These are phyloP conservation scores for Penicillium sp. DNA, from an alignment of 2,329 filamentous ascomycete genomes.

Conservation along the genomic window DNA sequence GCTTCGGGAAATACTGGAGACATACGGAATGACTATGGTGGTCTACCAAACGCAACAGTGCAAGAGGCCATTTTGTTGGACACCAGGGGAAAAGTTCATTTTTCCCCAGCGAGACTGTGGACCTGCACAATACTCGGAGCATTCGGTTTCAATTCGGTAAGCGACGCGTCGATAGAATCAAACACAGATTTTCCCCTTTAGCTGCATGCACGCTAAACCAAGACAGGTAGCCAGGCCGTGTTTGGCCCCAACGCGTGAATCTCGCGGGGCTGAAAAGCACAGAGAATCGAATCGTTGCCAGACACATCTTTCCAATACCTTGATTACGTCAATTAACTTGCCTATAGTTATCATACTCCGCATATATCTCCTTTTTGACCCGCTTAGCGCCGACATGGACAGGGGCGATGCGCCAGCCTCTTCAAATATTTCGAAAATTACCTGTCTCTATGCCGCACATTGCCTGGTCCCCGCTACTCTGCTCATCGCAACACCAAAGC, in stretches of 20 bases:
- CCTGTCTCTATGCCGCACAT: neutral
- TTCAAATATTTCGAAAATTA: neutral
- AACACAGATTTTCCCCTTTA: neutral
- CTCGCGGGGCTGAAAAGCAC: neutral
- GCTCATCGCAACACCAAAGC: conserved; percentile 9
- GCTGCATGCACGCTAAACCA: neutral
- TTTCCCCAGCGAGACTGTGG: too few species aligned
- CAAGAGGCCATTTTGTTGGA: neutral
- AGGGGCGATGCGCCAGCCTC: neutral
- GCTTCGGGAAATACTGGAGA: neutral
- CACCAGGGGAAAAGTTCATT: too few species aligned
- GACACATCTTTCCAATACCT: neutral
- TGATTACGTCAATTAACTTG: neutral
- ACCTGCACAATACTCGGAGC: too few species aligned
- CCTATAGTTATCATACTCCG: neutral
- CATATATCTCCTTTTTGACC: neutral
- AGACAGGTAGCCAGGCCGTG: neutral
- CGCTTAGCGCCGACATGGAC: neutral
- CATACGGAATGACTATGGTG: neutral
- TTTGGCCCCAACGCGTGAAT: neutral
- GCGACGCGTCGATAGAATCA: neutral
- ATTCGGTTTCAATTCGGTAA: too few species aligned
- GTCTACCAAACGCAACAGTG: neutral
- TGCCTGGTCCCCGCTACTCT: conserved; percentile 12
- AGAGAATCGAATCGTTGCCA: neutral